phyloP scores from a whole-genome alignment of 768 basidiomycete species.

The Podaxis sp. region DNA sequence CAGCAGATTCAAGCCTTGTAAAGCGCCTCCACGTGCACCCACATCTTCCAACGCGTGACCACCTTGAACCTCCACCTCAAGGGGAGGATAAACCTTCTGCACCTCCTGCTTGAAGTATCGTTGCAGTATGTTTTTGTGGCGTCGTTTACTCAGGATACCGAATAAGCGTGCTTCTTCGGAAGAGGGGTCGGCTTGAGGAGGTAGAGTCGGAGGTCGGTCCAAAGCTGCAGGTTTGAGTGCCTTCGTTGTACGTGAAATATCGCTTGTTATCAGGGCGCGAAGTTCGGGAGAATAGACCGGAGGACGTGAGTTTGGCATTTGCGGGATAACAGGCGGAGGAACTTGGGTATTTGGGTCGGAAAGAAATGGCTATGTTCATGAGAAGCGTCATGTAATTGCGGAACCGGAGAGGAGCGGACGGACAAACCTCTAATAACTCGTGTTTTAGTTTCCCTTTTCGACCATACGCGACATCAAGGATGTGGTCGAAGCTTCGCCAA shows the following conservation, averaged over 20 bases:
- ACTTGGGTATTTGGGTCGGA: conserved; percentile 39
- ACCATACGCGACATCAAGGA: conserved; percentile 74
- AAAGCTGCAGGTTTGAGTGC: conserved; percentile 41
- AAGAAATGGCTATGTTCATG: conserved; percentile 48
- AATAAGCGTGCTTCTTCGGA: conserved; percentile 59
- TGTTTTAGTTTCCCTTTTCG: conserved; percentile 67
- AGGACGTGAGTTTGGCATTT: conserved; percentile 53
- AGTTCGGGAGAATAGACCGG: conserved; percentile 67
- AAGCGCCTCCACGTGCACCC: conserved; percentile 13
- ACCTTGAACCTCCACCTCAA: conserved; percentile 42
- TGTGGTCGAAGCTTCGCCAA: conserved; percentile 46
- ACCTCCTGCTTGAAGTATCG: conserved; percentile 56
- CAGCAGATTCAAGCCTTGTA: conserved; percentile 31
- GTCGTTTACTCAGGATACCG: conserved; percentile 69
- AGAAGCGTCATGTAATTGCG: not conserved
- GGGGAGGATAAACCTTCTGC: conserved; percentile 56
- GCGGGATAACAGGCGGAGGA: conserved; percentile 49
- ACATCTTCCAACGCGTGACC: conserved; percentile 12
- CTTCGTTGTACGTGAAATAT: conserved; percentile 43
- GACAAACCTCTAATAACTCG: conserved; percentile 64
- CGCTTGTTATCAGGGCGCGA: conserved; percentile 56
- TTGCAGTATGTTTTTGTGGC: conserved; percentile 72
- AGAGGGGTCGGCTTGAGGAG: conserved; percentile 50
- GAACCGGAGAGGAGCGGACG: not conserved
- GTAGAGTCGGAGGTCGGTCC: conserved; percentile 50